phyloP scores from a whole-genome alignment of 192 early-diverging fungal species.

The Umbelopsis isabellina region DNA sequence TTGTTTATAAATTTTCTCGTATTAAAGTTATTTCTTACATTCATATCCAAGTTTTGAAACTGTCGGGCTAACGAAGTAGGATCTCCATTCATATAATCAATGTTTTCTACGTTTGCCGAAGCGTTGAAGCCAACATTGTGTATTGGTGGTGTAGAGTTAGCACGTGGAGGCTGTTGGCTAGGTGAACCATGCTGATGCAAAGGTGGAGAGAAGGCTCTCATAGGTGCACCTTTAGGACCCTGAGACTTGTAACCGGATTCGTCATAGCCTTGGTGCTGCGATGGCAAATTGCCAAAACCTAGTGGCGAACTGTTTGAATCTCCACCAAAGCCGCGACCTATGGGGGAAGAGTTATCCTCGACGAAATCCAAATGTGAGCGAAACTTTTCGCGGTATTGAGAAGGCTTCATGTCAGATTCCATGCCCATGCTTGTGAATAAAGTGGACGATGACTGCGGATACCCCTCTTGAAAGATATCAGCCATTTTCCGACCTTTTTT shows the following conservation, averaged over 20 bases:
- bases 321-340: not conserved
- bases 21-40: not conserved
- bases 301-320: not conserved
- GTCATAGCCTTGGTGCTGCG: constrained; percentile 5
- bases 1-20: not conserved
- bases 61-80: not conserved
- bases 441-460: not conserved
- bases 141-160: constrained; percentile 8
- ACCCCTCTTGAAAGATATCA: constrained; percentile 19
- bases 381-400: constrained; percentile 11
- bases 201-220: constrained; percentile 8
- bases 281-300: constrained; percentile 1
- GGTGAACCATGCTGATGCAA: not conserved
- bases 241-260: not conserved
- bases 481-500: not conserved
- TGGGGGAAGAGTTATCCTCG: constrained; percentile 10
- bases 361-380: constrained; percentile 9
- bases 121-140: constrained; percentile 4
- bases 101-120: not conserved
- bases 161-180: constrained; percentile 7
- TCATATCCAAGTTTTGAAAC: constrained; percentile 6
- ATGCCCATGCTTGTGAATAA: not conserved
- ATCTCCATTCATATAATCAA: constrained; percentile 12
- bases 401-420: not conserved
- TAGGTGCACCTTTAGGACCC: not conserved